Base-by-base conservation (phyloP, 1,284 basidiomycete genomes). In the Rugosomyces carneus region DNA sequence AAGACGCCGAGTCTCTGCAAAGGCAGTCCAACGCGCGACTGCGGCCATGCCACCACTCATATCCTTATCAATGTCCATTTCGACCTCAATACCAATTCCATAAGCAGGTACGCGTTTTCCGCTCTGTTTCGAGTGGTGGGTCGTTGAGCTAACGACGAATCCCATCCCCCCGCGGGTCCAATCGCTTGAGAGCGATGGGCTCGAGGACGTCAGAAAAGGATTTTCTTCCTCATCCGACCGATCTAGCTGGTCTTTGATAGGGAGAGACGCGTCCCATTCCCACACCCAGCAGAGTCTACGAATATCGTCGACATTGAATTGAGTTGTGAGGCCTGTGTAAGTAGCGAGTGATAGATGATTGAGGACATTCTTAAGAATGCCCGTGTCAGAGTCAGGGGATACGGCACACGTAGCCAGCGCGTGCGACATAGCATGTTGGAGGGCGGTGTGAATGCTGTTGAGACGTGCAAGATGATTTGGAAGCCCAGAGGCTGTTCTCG, bases 11-110 rank as follows among this genome's bases (percentile, higher is more conserved):
- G 66, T 65, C 45, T 85, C 83, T 21, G 74, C 67, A 37, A 71
- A 77, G 34, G 82, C 76, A 2, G 88, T 89, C 87, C 87, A 90
- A 48, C 85, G 77, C 43, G 88, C 88, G 39, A 90, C 84, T 24
- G 87, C 84, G 42, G 85, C 85, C 80, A 90, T 89, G 5, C 87
- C 87, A 39, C 76, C 80, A 15, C 68, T 69, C 81, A 85, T 81
- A 51, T 76, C 80, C 63, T 84, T 85, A 63, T 88, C 84, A 44
- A 88, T 77, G 55, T 89, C 78, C 69, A 88, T 84, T 57, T 89
- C 85, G 23, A 89, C 85, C 62, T 90, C 85, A 44, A 90, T 86
- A 2, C 88, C 88, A 50, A 90, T 75, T 10, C 88, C 87, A 60
- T 89, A 90, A 0, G 76, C 88, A 24, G 85, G 80, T 10, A 87